Conservation (phyloP, 768 basidiomycete genomes). For the Pulveroboletus frians region DNA sequence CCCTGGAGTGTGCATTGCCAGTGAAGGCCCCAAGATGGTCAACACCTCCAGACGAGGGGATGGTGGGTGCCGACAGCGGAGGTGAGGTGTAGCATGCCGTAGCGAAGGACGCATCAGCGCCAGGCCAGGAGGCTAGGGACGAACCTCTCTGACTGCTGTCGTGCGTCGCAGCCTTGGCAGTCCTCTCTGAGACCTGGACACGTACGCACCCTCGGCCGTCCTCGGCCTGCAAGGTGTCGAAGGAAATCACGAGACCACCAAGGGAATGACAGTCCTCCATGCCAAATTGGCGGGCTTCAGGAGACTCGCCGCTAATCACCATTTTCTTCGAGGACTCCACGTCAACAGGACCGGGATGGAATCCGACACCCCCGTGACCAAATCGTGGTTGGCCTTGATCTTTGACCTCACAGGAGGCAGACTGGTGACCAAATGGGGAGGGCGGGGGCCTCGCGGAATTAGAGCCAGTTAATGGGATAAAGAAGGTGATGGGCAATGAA, state of each 20-base stretch:
- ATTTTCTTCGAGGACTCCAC: conserved; percentile 27
- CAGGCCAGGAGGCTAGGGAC: conserved; percentile 27
- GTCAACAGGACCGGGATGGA: conserved; percentile 46
- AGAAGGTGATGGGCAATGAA: conserved; percentile 50
- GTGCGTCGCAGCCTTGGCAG: conserved; percentile 9
- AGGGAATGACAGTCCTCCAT: conserved; percentile 41
- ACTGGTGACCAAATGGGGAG: conserved; percentile 37
- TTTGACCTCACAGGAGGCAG: conserved; percentile 41
- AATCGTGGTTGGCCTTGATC: conserved; percentile 54
- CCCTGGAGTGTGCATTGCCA: conserved; percentile 31
- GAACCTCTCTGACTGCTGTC: conserved; percentile 15
- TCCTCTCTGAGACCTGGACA: conserved; percentile 56
- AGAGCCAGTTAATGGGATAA: conserved; percentile 42
- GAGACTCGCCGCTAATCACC: conserved; percentile 29
- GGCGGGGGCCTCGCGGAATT: conserved; percentile 37
- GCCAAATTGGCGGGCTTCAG: conserved; percentile 51
- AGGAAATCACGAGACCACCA: conserved; percentile 64
- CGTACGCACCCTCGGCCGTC: conserved; percentile 71
- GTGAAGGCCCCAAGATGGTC: conserved; percentile 51
- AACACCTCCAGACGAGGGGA: conserved; percentile 32
- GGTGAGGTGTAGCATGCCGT: conserved; percentile 27
- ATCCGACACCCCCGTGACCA: conserved; percentile 31
- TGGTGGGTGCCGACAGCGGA: conserved; percentile 35
- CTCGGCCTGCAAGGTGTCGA: conserved; percentile 58
- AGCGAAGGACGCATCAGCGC: conserved; percentile 13